A percentile compares a stretch with the other conserved stretches of the same genome.
These are phyloP conservation scores for Geosmithia flava DNA, from an alignment of 2,329 filamentous ascomycete species.

Conservation along the genomic window DNA sequence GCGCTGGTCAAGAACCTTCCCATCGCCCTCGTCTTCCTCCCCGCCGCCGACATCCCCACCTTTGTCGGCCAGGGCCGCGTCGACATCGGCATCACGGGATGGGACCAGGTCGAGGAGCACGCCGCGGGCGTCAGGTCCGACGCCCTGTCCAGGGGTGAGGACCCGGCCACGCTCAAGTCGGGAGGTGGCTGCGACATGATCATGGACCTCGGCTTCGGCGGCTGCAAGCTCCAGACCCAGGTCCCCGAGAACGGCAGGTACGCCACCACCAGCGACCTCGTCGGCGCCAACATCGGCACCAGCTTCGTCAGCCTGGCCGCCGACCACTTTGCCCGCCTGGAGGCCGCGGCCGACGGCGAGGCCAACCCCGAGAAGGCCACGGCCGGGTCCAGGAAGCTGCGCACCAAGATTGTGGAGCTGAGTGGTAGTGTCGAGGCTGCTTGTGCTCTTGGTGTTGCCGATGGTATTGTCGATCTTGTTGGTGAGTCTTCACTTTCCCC, in stretches of 20 bases:
- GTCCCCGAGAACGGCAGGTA: slow-evolving; percentile 77
- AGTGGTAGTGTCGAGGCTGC: slow-evolving; percentile 96
- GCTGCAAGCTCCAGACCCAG: slow-evolving; percentile 92
- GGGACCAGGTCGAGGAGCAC: slow-evolving; percentile 87
- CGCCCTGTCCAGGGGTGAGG: slow-evolving; percentile 32
- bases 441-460: slow-evolving; percentile 87
- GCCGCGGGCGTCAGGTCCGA: slow-evolving; percentile 48
- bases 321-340: slow-evolving; percentile 73
- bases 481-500: slow-evolving; percentile 43
- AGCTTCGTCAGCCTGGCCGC: slow-evolving; percentile 82
- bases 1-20: slow-evolving; percentile 94
- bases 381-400: slow-evolving; percentile 45
- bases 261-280: slow-evolving; percentile 57
- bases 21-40: slow-evolving; percentile 92
- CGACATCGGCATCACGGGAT: slow-evolving; percentile 88
- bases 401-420: slow-evolving; percentile 84
- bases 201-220: slow-evolving; percentile 81
- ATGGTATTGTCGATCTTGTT: slow-evolving; percentile 95
- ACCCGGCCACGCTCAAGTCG: slow-evolving; percentile 19
- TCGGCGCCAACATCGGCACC: slow-evolving; percentile 89
- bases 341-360: slow-evolving; percentile 36
- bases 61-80: slow-evolving; percentile 93
- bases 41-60: slow-evolving; percentile 91
- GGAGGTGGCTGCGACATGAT: slow-evolving; percentile 66
- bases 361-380: slow-evolving; percentile 19